Evolutionary conservation across 2,329 filamentous ascomycete genomes (phyloP).

Genomic region (Dothistroma pini): DNA sequence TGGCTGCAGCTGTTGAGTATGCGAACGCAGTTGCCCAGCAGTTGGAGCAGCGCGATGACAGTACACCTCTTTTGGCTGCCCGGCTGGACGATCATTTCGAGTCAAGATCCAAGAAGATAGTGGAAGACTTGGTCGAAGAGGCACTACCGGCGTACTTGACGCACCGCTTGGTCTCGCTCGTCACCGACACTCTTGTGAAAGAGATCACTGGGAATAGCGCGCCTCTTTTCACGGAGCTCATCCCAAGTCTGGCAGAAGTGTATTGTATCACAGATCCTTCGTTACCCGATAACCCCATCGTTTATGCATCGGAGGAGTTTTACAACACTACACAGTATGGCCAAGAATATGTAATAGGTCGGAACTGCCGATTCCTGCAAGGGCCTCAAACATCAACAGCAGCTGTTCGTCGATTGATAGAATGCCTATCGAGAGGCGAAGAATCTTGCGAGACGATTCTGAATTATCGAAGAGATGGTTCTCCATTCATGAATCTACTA

Average conservation of each 20-base stretch:
- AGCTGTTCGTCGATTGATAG: conserved; percentile 34
- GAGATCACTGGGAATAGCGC: conserved; percentile 43
- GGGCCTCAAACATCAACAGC: conserved; percentile 39
- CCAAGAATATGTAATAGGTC: conserved; percentile 42
- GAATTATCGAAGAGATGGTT: conserved; percentile 42
- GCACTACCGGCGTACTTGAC: conserved; percentile 44
- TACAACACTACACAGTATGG: conserved; percentile 44
- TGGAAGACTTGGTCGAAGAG: conserved; percentile 38
- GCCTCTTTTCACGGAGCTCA: conserved; percentile 40
- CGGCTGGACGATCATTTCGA: conserved; percentile 39
- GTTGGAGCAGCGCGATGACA: conserved; percentile 27
- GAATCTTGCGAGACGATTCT: conserved; percentile 44
- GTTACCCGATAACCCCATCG: conserved; percentile 43
- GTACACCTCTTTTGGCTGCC: conserved; percentile 32
- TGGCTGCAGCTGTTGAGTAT: conserved; percentile 42
- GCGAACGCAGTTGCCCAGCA: conserved; percentile 42
- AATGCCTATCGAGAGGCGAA: conserved; percentile 38
- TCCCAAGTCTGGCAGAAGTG: conserved; percentile 43
- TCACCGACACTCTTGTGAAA: conserved; percentile 43
- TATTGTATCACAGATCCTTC: conserved; percentile 46
- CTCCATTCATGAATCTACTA: conserved; percentile 42
- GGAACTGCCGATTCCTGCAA: conserved; percentile 46
- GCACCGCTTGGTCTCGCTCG: conserved; percentile 38
- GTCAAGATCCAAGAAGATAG: conserved; percentile 30
- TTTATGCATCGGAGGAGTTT: conserved; percentile 47